Conservation (phyloP, 2,329 filamentous ascomycete species). For the Penicillium brasilianum region DNA sequence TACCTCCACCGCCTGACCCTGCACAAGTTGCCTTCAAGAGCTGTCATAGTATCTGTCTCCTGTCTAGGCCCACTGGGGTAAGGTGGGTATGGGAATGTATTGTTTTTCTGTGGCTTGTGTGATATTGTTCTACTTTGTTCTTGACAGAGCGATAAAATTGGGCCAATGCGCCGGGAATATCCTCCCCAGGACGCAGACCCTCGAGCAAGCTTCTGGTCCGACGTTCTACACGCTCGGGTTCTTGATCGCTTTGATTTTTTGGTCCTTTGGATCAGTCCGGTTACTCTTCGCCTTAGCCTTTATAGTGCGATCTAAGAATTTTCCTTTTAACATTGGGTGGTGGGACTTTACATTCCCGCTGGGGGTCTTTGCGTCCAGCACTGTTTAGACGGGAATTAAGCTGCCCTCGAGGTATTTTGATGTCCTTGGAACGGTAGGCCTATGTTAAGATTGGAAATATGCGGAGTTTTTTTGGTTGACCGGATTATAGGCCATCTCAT, state of each 20-base stretch:
- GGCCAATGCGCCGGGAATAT: slow-evolving; percentile 53
- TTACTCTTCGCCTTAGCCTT: slow-evolving; percentile 47
- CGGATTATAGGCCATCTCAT: slow-evolving; percentile 51
- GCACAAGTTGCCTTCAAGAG: slow-evolving; percentile 70
- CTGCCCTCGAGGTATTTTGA: slow-evolving; percentile 60
- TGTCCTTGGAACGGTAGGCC: slow-evolving; percentile 57
- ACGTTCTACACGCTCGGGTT: slow-evolving; percentile 45
- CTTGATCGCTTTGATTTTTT: slow-evolving; percentile 45
- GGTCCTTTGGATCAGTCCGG: slow-evolving; percentile 49
- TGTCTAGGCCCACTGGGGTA: slow-evolving; percentile 70
- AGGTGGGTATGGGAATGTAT: slow-evolving; percentile 60
- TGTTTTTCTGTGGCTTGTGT: not conserved
- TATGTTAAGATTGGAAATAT: not conserved
- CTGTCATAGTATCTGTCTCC: slow-evolving; percentile 69
- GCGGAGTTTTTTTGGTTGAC: not conserved
- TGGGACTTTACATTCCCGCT: slow-evolving; percentile 66
- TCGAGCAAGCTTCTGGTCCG: slow-evolving; percentile 38
- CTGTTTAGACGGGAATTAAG: slow-evolving; percentile 52
- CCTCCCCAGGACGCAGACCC: slow-evolving; percentile 40
- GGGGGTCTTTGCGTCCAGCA: slow-evolving; percentile 60
- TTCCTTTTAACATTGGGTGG: slow-evolving; percentile 68
- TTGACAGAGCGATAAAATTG: slow-evolving; percentile 51
- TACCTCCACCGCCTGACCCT: slow-evolving; percentile 73
- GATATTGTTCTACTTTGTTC: not conserved
- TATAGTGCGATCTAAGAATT: slow-evolving; percentile 42